Evolutionary conservation across 1,284 basidiomycete species (phyloP).

Genomic region (Sanguinoderma infundibulare): DNA sequence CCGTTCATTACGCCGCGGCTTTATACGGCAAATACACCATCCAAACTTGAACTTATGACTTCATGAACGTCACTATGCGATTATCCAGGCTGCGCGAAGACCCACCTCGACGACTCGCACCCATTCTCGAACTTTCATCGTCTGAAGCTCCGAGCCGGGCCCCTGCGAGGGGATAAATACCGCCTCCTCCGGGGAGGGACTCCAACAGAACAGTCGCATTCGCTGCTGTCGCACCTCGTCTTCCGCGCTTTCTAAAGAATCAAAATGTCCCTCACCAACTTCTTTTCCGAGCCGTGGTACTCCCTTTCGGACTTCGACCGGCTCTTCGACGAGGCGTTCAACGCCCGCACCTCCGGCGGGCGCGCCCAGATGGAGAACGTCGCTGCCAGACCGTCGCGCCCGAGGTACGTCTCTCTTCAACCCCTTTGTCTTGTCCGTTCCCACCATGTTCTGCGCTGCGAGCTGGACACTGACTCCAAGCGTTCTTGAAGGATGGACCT

Average conservation of each 20-base stretch:
- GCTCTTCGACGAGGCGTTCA: constrained; percentile 48
- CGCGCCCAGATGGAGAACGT: constrained; percentile 9
- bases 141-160: not conserved
- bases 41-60: not conserved
- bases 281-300: constrained; percentile 32
- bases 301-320: constrained; percentile 44
- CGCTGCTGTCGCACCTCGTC: not conserved
- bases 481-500: constrained; percentile 46
- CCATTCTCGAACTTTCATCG: not conserved
- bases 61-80: not conserved
- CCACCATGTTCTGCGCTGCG: not conserved
- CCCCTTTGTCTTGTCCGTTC: not conserved
- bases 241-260: not conserved
- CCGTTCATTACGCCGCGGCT: too few relatives aligned
- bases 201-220: not conserved
- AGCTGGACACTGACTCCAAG: constrained; percentile 1
- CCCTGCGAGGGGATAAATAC: not conserved
- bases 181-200: not conserved
- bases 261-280: constrained; percentile 40
- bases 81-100: not conserved
- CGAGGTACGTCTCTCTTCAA: constrained; percentile 26
- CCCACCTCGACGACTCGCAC: not conserved
- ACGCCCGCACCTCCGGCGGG: constrained; percentile 22
- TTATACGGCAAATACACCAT: too few relatives aligned
- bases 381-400: constrained; percentile 22